Evolutionary conservation across 331 rosid genomes (phyloP), one percentile per base, ranked within the genome.

Genomic region (Malus hybrid): DNA sequence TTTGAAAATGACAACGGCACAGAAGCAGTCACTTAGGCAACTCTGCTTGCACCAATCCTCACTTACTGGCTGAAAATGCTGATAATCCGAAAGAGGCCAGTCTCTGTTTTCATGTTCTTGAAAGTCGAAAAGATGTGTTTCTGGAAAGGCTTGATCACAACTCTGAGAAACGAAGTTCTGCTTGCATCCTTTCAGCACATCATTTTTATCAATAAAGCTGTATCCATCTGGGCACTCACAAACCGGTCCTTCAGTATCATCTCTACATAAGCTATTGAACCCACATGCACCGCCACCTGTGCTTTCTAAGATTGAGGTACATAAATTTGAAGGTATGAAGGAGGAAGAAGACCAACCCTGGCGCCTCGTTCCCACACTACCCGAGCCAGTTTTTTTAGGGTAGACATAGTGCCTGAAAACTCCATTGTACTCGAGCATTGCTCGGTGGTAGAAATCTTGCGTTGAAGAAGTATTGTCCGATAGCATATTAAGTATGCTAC

Each of bases 351-450:
- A 56, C 75, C 63, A 52, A n/a, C 9, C 29, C 11, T 8, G 24
- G 28, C 1, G 15, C 70, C 28, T 2, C 14, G 11, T 34, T 13
- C 29, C 52, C 15, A 29, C 16, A 13, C 3, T 69, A 15, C 19
- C 56, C 46, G 42, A 69, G 63, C 8, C 10, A 19, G 44, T 4
- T 13, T 7, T 22, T 32, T 65, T 70, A 0, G 75, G 86, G 56
- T 55, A 63, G 3, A 24, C 28, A 70, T 42, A 55, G 7, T 33
- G 70, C 44, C 74, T 75, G 33, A 78, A 70, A 71, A 75, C 86
- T 32, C 86, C 86, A 57, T 82, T 74, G 46, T 39, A 59, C 6
- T 79, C 79, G 10, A 82, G 69, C 33, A 33, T 65, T 8, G 61
- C 77, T 48, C 61, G 57, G 12, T 69, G 68, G 61, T 82, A 78